Conservation (phyloP, 164 flowering plant species). For the Vitis rotundifolia region DNA sequence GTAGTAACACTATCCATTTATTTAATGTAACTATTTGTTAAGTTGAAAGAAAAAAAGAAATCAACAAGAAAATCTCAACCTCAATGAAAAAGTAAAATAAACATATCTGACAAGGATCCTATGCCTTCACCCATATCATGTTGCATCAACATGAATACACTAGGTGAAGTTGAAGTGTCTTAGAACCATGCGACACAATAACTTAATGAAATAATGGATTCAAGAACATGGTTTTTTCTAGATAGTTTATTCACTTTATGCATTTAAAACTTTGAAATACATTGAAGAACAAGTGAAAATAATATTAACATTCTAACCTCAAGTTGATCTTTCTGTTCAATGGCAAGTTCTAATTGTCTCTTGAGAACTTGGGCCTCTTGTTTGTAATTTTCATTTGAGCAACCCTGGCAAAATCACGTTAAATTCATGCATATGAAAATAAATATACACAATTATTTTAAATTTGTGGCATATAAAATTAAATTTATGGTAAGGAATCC, state of each 20-base stretch:
- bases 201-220: not conserved
- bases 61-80: too few species aligned
- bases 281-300: not conserved
- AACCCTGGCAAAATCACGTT: conserved; percentile 40
- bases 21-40: too few species aligned
- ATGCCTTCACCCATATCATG: too few species aligned
- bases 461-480: too few species aligned
- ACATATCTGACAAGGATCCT: too few species aligned
- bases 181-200: too few species aligned
- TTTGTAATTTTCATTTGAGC: conserved; percentile 35
- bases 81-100: too few species aligned
- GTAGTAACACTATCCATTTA: too few species aligned
- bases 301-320: conserved; percentile 48
- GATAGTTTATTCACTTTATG: not conserved
- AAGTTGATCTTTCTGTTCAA: conserved; percentile 63
- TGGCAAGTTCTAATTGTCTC: conserved; percentile 53
- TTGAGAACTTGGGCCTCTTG: conserved; percentile 58
- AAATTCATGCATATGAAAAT: not conserved
- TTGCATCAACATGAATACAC: too few species aligned
- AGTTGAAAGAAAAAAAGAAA: too few species aligned
- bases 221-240: not conserved
- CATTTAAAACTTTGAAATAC: not conserved
- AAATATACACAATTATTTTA: not conserved
- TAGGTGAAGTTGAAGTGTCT: too few species aligned
- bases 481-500: too few species aligned